Percentiles rank a stretch among this genome's conserved stretches.
phyloP scores from a whole-genome alignment of 192 early-diverging fungal genomes.

The Umbelopsis vinacea region DNA sequence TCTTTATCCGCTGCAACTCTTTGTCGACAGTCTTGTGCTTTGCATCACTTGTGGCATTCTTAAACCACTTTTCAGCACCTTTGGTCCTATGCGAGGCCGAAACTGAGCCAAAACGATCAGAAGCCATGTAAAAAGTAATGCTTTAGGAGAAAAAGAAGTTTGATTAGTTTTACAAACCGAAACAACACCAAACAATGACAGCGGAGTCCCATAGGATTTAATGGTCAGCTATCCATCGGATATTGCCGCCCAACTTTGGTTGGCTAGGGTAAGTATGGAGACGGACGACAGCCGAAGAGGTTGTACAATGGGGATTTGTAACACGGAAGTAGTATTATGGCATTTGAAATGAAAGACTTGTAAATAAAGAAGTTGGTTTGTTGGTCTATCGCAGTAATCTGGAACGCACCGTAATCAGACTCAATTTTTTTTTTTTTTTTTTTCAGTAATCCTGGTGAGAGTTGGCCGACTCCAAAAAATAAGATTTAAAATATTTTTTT shows the following conservation, averaged over 20 bases:
- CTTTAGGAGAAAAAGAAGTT: neutral
- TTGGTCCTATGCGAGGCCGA: neutral
- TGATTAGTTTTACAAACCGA: neutral
- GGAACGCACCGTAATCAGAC: too few relatives aligned
- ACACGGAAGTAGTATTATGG: neutral
- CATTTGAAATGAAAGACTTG: too few relatives aligned
- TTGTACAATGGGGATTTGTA: neutral
- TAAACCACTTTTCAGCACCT: neutral
- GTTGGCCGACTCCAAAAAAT: too few relatives aligned
- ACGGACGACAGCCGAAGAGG: too few relatives aligned
- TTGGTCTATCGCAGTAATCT: too few relatives aligned
- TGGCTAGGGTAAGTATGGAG: too few relatives aligned
- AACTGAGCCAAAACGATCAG: neutral
- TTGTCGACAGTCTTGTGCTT: conserved; percentile 9
- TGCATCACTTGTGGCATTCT: neutral
- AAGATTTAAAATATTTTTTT: too few relatives aligned
- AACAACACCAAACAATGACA: conserved; percentile 21
- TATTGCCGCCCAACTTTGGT: neutral
- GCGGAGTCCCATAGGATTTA: neutral
- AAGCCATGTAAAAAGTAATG: neutral
- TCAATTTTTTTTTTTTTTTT: too few relatives aligned
- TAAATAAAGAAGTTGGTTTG: too few relatives aligned
- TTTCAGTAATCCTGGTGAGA: too few relatives aligned
- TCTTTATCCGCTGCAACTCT: conserved; percentile 27
- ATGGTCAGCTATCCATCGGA: neutral